These are phyloP conservation scores for Flammula alnicola DNA, from an alignment of 1,284 basidiomycete genomes.

Conservation along the genomic window DNA sequence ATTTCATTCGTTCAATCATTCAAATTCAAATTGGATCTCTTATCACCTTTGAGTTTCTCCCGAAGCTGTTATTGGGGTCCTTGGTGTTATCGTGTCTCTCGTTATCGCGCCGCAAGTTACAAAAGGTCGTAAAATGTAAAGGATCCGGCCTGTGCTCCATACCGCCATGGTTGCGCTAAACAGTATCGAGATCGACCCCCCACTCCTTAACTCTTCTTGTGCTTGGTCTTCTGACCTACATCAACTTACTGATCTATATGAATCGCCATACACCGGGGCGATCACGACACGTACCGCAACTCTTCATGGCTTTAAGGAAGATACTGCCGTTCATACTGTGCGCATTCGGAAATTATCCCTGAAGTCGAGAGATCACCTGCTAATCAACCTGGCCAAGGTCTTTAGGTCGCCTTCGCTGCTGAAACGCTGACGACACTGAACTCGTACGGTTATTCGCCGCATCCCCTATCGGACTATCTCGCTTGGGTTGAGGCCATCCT, in stretches of 20 bases:
- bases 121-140: not conserved
- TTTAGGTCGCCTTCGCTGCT: slow-evolving; percentile 65
- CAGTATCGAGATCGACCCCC: slow-evolving; percentile 54
- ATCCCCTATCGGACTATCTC: slow-evolving; percentile 66
- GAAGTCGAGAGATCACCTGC: too few species aligned
- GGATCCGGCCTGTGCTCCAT: slow-evolving; percentile 3
- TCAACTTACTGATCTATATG: slow-evolving; percentile 67
- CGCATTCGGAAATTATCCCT: too few species aligned
- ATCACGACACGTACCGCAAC: slow-evolving; percentile 80
- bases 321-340: slow-evolving; percentile 58
- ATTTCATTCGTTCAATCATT: not conserved
- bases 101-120: not conserved
- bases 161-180: slow-evolving; percentile 54
- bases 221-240: slow-evolving; percentile 74
- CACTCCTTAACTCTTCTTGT: slow-evolving; percentile 76
- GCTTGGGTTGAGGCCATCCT: slow-evolving; percentile 63
- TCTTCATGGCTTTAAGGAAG: slow-evolving; percentile 66
- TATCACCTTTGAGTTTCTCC: not conserved
- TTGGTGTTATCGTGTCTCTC: slow-evolving; percentile 6
- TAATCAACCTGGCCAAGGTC: too few species aligned
- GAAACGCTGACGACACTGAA: slow-evolving; percentile 64
- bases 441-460: slow-evolving; percentile 82
- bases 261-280: slow-evolving; percentile 70
- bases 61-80: slow-evolving; percentile 18
- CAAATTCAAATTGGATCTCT: too few species aligned